Base-by-base conservation (phyloP, 208 protist genomes). In the Wallacemonas sp. region DNA sequence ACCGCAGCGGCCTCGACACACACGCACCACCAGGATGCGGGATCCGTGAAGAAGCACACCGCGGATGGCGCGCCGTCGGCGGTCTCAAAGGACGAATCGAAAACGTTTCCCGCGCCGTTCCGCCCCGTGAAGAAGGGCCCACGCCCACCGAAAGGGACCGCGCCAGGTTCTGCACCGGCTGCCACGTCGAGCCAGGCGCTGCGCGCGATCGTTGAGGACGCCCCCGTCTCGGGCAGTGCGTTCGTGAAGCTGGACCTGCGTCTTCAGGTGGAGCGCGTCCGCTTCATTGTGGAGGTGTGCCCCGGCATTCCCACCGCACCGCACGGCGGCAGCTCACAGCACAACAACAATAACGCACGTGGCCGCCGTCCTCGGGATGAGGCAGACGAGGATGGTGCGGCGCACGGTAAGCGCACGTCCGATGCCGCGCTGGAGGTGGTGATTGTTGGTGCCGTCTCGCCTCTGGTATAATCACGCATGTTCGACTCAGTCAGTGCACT, bases 211-310 rank as follows among this genome's bases (percentile, higher is more conserved):
- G 6, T 58, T 14, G 52, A 58, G 17, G 38, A 36, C 16, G 70
- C 68, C 2, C 49, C 71, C 3, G 56, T 61, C 12, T 68, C 58
- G 5, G n/a, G 57, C 8, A 74, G 64, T 17, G 46, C 71, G 30
- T 85, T 84, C 46, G 68, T 71, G 3, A 74, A 68, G 47, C 49
- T 84, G 12, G 72, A 87, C 33, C 36, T 87, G 24, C 74, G 76
- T 23, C 74, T 83, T 32, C 81, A 88, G 68, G 70, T 84, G 81
- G 81, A 92, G 77, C 57, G 65, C 21, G 74, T 92, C 55, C 72
- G 72, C 48, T 75, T 88, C 27, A 72, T 76, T 32, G 76, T 84
- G 24, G 81, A 76, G 47, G 75, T 93, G 32, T 75, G 70, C n/a
- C 80, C 84, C 30, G 72, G 78, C 36, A 76, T 68, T 11, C 70